These are phyloP conservation scores for Candida loeiensis DNA, from an alignment of 805 yeast genomes.

Conservation along the genomic window DNA sequence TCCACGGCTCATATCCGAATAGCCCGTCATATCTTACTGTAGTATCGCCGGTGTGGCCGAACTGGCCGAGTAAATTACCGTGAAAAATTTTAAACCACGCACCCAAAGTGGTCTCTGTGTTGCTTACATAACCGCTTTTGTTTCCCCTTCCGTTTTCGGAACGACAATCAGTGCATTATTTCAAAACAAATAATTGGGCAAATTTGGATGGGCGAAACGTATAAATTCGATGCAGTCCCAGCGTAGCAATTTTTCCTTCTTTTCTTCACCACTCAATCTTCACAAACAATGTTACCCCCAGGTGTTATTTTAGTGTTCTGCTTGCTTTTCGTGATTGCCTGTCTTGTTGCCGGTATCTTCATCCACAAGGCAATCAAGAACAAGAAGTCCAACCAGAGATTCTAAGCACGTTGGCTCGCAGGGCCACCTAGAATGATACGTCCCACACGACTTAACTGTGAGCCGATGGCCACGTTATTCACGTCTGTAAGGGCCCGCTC, in stretches of 20 bases:
- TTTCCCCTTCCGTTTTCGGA: constrained; percentile 2
- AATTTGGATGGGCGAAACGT: constrained; percentile 6
- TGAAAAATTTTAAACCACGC: constrained; percentile 3
- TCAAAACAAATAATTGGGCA: constrained; percentile 10
- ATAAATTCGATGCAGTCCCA: constrained; percentile 8
- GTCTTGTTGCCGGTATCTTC: constrained; percentile 32
- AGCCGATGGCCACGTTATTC: constrained; percentile 5
- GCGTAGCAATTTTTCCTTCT: constrained; percentile 7
- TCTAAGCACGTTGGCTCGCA: constrained; percentile 19
- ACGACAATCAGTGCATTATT: not conserved
- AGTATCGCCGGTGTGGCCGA: constrained; percentile 3
- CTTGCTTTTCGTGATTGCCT: constrained; percentile 48
- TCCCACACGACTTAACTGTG: constrained; percentile 4
- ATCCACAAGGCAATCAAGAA: constrained; percentile 41
- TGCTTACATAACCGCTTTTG: constrained; percentile 1
- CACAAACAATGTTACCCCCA: constrained; percentile 55
- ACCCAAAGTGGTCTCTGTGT: not conserved
- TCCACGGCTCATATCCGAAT: constrained; percentile 2
- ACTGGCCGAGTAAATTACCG: constrained; percentile 1
- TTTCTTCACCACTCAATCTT: constrained; percentile 8
- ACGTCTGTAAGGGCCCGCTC: constrained; percentile 1
- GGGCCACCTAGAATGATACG: constrained; percentile 2
- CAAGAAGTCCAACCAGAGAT: constrained; percentile 42
- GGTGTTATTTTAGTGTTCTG: constrained; percentile 72
- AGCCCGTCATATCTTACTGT: not conserved